Percentiles rank a stretch among this genome's conserved stretches.
Conservation (phyloP, 2,329 filamentous ascomycete species). For the Zymoseptoria brevis region DNA sequence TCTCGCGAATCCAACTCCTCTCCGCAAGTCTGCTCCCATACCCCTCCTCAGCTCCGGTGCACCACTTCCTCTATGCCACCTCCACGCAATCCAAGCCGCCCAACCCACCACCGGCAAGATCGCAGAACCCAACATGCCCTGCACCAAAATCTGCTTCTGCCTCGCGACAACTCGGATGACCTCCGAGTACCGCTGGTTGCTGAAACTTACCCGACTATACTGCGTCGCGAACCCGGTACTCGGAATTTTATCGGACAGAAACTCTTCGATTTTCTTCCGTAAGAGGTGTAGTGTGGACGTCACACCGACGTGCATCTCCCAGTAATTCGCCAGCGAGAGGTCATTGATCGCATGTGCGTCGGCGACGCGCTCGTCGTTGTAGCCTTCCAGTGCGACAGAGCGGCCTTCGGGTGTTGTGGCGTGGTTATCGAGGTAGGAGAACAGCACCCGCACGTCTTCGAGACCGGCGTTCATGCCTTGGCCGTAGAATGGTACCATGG, state of each 20-base stretch:
- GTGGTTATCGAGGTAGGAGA: slow-evolving; percentile 68
- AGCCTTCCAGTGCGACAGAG: slow-evolving; percentile 56
- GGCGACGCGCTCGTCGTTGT: slow-evolving; percentile 62
- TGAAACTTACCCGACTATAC: slow-evolving; percentile 87
- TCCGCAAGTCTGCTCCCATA: not conserved
- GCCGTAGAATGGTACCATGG: slow-evolving; percentile 97
- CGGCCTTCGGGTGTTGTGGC: slow-evolving; percentile 33
- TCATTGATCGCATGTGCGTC: slow-evolving; percentile 90
- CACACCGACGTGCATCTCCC: slow-evolving; percentile 86
- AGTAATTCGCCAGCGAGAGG: slow-evolving; percentile 81
- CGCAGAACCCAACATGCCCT: slow-evolving; percentile 42
- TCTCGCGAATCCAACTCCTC: not conserved
- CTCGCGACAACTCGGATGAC: slow-evolving; percentile 62
- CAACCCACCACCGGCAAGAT: slow-evolving; percentile 22
- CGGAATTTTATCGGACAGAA: slow-evolving; percentile 67
- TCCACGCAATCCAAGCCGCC: slow-evolving; percentile 23
- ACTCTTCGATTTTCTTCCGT: slow-evolving; percentile 81
- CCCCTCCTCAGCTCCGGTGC: slow-evolving; percentile 4
- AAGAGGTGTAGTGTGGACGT: slow-evolving; percentile 67
- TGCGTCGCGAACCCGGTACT: slow-evolving; percentile 81
- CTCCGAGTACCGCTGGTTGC: slow-evolving; percentile 82
- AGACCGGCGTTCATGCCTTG: slow-evolving; percentile 97
- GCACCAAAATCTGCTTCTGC: slow-evolving; percentile 49
- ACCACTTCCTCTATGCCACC: slow-evolving; percentile 17
- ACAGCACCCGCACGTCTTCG: slow-evolving; percentile 86